Conservation (phyloP, 2,329 filamentous ascomycete genomes). For the Colletotrichum spaethianum region DNA sequence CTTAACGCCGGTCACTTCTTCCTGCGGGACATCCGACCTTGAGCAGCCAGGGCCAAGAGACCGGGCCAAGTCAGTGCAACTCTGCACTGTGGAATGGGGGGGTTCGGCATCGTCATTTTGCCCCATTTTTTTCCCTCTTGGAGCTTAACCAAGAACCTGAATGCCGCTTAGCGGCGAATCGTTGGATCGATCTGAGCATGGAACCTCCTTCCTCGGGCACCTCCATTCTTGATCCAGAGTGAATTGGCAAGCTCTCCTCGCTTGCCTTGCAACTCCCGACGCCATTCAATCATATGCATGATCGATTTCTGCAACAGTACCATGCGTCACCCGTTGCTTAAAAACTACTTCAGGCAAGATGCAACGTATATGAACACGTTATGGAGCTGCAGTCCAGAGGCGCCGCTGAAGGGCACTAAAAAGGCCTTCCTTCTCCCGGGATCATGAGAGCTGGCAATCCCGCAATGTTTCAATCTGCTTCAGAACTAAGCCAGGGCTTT, state of each 20-base stretch:
- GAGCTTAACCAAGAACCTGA: slow-evolving; percentile 21
- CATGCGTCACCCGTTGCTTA: no score
- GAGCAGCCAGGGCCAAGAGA: background rate
- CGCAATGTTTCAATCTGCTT: background rate
- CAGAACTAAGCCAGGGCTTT: background rate
- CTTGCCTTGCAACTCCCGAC: background rate
- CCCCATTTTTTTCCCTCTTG: slow-evolving; percentile 23
- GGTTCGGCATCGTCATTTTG: slow-evolving; percentile 11
- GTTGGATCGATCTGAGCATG: slow-evolving; percentile 12
- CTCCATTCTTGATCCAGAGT: background rate
- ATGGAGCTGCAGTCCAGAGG: background rate
- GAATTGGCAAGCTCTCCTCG: no score
- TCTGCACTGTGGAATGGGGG: background rate
- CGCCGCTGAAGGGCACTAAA: background rate
- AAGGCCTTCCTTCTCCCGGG: background rate
- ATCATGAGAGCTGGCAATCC: background rate
- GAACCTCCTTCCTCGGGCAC: slow-evolving; percentile 11
- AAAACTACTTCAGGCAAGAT: no score
- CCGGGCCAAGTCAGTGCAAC: background rate
- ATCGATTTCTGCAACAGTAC: no score
- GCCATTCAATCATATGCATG: background rate
- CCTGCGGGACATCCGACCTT: background rate
- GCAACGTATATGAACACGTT: background rate
- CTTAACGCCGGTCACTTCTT: background rate
- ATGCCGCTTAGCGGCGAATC: slow-evolving; percentile 9